A percentile compares a stretch with the other conserved stretches of the same genome.
phyloP scores from a whole-genome alignment of 495 filamentous ascomycete species.

The Trichoderma parareesei region DNA sequence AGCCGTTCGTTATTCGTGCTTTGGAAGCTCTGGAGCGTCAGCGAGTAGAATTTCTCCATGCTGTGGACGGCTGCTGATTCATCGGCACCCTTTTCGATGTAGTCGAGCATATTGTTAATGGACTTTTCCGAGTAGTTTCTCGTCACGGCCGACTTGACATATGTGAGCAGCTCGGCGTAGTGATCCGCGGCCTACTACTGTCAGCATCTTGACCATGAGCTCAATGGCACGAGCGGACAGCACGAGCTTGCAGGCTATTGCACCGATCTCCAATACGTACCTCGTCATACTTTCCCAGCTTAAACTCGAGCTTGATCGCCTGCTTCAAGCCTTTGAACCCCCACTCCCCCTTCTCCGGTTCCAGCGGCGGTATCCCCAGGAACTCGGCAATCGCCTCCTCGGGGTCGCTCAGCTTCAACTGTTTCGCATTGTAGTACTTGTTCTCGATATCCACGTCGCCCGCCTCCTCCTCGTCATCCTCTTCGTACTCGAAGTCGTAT shows the following conservation, averaged over 20 bases:
- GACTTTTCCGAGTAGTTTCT: slow-evolving; percentile 99
- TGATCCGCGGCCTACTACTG: slow-evolving; percentile 75
- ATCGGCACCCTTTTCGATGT: slow-evolving; percentile 88
- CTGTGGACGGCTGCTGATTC: slow-evolving; percentile 65
- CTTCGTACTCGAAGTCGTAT: slow-evolving; percentile 93
- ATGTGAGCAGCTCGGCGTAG: slow-evolving; percentile 90
- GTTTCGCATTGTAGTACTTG: slow-evolving; percentile 99
- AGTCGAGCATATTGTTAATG: slow-evolving; percentile 99
- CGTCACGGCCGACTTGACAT: slow-evolving; percentile 93
- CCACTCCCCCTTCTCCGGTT: slow-evolving; percentile 90
- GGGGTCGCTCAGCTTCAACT: slow-evolving; percentile 79
- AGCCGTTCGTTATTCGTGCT: slow-evolving; percentile 95
- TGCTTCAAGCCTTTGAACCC: slow-evolving; percentile 98
- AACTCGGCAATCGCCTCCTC: slow-evolving; percentile 90
- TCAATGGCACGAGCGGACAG: too few species aligned
- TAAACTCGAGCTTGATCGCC: slow-evolving; percentile 94
- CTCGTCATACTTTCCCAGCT: slow-evolving; percentile 73
- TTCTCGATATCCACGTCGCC: slow-evolving; percentile 95
- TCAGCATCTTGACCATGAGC: too few species aligned
- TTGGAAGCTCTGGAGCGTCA: slow-evolving; percentile 89
- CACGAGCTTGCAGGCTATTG: too few species aligned
- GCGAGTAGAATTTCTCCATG: slow-evolving; percentile 93
- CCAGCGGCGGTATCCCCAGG: slow-evolving; percentile 71
- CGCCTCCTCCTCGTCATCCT: slow-evolving; percentile 81
- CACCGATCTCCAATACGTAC: slow-evolving; percentile 35